These are phyloP conservation scores for Marasmius sp. DNA, from an alignment of 1,284 basidiomycete genomes.

Conservation along the genomic window DNA sequence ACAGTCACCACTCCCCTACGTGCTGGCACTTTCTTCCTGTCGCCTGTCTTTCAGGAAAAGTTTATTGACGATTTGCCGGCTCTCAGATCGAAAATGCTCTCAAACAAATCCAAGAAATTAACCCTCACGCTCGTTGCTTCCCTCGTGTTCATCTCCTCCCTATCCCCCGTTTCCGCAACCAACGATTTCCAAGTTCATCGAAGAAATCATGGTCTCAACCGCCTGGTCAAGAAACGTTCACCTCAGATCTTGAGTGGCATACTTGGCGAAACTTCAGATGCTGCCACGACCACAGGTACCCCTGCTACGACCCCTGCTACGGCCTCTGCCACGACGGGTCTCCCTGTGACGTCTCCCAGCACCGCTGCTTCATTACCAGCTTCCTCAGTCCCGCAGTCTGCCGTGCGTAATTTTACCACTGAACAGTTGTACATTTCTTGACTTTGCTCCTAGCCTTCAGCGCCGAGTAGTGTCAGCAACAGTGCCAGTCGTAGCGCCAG, in stretches of 20 bases:
- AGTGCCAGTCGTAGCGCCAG: background rate
- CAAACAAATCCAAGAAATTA: conserved; percentile 40
- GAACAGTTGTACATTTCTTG: background rate
- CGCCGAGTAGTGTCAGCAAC: background rate
- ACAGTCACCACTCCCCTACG: background rate
- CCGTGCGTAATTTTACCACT: background rate
- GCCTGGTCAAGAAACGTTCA: conserved; percentile 67
- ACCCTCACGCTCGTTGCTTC: conserved; percentile 64
- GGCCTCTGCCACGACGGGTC: background rate
- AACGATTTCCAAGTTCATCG: conserved; percentile 40
- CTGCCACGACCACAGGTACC: conserved; percentile 7
- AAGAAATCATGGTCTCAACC: conserved; percentile 61
- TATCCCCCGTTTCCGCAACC: conserved; percentile 45
- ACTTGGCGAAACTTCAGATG: conserved; percentile 22
- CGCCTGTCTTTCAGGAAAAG: background rate
- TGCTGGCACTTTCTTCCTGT: conserved; percentile 1
- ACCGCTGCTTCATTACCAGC: background rate
- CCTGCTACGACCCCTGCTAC: conserved; percentile 6
- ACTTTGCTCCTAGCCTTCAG: background rate
- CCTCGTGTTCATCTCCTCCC: conserved; percentile 53
- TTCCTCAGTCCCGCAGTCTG: background rate
- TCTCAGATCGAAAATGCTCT: background rate
- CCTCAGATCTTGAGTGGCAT: conserved; percentile 21
- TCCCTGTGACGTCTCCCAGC: background rate
- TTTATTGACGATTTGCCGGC: background rate